Conservation (phyloP, 2,329 filamentous ascomycete species). For the Geosmithia flava region DNA sequence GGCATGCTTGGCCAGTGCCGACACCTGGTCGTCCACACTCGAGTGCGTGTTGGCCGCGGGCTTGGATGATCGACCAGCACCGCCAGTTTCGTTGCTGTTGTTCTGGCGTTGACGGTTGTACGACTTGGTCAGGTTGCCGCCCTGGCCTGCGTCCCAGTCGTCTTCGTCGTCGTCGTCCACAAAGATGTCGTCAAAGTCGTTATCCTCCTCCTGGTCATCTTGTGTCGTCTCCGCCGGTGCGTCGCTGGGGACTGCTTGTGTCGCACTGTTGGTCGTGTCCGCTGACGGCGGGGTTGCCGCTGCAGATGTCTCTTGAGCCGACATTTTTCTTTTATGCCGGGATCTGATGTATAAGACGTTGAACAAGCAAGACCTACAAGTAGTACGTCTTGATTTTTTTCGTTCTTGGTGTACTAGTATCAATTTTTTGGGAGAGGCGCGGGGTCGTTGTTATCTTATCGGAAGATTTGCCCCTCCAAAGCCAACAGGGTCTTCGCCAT, state of each 20-base stretch:
- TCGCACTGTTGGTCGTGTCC: constrained; percentile 23
- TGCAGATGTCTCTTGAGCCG: constrained; percentile 7
- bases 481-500: no score
- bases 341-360: background rate
- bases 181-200: constrained; percentile 27
- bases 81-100: constrained; percentile 46
- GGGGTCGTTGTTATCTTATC: background rate
- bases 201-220: constrained; percentile 19
- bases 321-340: constrained; percentile 3
- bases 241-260: constrained; percentile 14
- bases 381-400: background rate
- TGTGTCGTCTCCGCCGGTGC: constrained; percentile 6
- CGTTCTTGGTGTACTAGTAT: background rate
- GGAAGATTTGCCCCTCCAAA: background rate
- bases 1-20: constrained; percentile 73
- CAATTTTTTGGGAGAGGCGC: background rate
- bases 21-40: constrained; percentile 77
- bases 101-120: constrained; percentile 76
- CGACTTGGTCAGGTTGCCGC: constrained; percentile 66
- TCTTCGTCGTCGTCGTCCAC: constrained; percentile 39
- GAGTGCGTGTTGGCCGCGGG: constrained; percentile 68
- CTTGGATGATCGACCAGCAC: constrained; percentile 62
- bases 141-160: constrained; percentile 39
- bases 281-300: constrained; percentile 17
- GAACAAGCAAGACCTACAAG: background rate